Evolutionary conservation across 1,139 yeast species (phyloP), one percentile per base, ranked within the genome.

Genomic region (Suhomyces anneliseae): DNA sequence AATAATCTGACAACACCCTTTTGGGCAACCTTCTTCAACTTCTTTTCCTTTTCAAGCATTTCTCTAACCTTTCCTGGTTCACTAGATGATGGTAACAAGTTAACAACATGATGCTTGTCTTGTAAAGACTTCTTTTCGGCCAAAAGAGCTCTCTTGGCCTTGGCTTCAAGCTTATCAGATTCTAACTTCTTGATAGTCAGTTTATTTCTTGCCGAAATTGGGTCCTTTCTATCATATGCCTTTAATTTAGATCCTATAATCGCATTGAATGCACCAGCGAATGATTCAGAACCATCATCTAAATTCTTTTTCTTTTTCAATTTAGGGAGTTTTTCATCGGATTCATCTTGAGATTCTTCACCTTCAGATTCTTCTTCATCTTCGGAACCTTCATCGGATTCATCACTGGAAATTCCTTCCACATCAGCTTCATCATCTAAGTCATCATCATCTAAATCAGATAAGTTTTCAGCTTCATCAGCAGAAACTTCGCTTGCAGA

Each of bases 1-100:
- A 93, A 90, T 51, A 93, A 75, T 59, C 87, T 83, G 15, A 93
- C 95, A 14, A 90, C 98, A 72, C 99, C 99, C 59, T 86, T 79
- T 68, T 93, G 97, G 0, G 98, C 98, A 33, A 84, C 78, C 62
- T 90, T 92, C 64, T 87, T 86, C 59, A 90, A 70, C 54, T 72
- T 74, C 54, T 81, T 80, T 62, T 93, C 99, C 45, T 78, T 78
- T 48, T 86, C 93, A 36, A 92, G 64, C 4, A 79, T 66, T 39
- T 73, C 74, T 59, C 90, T 79, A 8, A 79, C 78, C 48, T 72
- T 72, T 34, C 70, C 77, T 5, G 79, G 76, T 36, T 80, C 77
- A 31, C 69, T 72, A 1, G 83, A 81, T 7, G 70, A 65, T 10
- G 96, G 95, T 41, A 90, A 69, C 14, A 90, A 72, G 50, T 86